Conservation (phyloP, 2,329 filamentous ascomycete genomes). For the Penicillium decumbens region DNA sequence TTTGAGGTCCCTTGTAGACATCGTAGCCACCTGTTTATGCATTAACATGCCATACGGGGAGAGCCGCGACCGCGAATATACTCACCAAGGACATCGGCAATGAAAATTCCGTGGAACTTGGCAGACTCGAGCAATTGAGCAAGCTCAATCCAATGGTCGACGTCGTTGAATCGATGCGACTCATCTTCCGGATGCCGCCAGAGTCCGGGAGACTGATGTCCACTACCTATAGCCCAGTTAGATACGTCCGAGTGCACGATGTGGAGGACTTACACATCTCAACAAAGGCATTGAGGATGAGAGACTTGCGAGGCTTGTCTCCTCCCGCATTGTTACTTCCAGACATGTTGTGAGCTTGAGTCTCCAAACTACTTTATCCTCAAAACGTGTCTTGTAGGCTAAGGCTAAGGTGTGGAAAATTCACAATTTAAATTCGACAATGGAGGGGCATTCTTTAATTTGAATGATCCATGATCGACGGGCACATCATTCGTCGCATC, state of each 20-base stretch:
- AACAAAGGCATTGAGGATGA: slow-evolving; percentile 51
- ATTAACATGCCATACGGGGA: slow-evolving; percentile 11
- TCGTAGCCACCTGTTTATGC: slow-evolving; percentile 56
- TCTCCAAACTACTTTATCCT: not conserved
- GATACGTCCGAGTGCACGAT: not conserved
- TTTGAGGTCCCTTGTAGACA: slow-evolving; percentile 60
- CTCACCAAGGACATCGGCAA: slow-evolving; percentile 59
- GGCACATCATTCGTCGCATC: slow-evolving; percentile 9
- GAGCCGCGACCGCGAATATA: slow-evolving; percentile 8
- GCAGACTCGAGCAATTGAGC: slow-evolving; percentile 57
- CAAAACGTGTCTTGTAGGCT: not conserved
- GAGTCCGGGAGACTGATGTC: slow-evolving; percentile 54
- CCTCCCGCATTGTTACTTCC: slow-evolving; percentile 5
- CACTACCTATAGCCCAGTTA: slow-evolving; percentile 35
- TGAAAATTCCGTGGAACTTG: slow-evolving; percentile 63
- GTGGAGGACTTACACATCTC: slow-evolving; percentile 41
- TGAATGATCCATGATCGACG: slow-evolving; percentile 8
- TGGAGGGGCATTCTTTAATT: slow-evolving; percentile 2
- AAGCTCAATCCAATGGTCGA: slow-evolving; percentile 58
- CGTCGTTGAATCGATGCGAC: slow-evolving; percentile 57
- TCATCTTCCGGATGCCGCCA: slow-evolving; percentile 63
- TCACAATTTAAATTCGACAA: not conserved
- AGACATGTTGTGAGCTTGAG: slow-evolving; percentile 8
- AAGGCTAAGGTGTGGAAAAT: not conserved
- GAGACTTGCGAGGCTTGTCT: slow-evolving; percentile 40